These are phyloP conservation scores for Rostrohypoxylon terebratum DNA, from an alignment of 495 filamentous ascomycete genomes.

Conservation along the genomic window DNA sequence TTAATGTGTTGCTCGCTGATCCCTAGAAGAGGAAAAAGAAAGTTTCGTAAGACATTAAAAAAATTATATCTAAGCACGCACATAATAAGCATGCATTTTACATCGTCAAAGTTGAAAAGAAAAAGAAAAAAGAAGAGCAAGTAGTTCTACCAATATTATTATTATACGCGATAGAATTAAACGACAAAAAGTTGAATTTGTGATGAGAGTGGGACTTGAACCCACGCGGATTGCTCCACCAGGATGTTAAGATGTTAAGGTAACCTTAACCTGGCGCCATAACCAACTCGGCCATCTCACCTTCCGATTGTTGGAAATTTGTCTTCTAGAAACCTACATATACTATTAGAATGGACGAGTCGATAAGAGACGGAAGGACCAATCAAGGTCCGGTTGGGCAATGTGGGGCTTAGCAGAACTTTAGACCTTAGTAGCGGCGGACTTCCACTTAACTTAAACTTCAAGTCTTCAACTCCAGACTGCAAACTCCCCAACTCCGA, in stretches of 20 bases:
- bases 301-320: background rate
- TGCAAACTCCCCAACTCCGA: too few species aligned
- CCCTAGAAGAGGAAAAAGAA: too few species aligned
- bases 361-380: background rate
- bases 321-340: background rate
- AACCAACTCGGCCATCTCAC: slow-evolving; percentile 24
- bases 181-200: slow-evolving; percentile 6
- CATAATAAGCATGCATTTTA: too few species aligned
- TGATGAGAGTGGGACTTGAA: slow-evolving; percentile 39
- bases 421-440: background rate
- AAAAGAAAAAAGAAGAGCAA: background rate
- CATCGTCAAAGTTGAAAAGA: background rate
- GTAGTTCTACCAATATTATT: background rate
- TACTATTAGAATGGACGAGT: background rate
- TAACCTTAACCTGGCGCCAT: slow-evolving; percentile 22
- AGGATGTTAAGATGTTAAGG: slow-evolving; percentile 19
- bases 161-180: too few species aligned
- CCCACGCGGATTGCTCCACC: slow-evolving; percentile 34
- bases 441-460: background rate
- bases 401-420: background rate
- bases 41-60: too few species aligned
- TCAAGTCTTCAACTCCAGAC: background rate
- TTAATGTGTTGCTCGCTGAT: too few species aligned
- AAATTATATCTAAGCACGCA: too few species aligned
- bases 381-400: background rate